These are phyloP conservation scores for Leccinum olivaceopallidum DNA, from an alignment of 768 basidiomycete species.

Conservation along the genomic window DNA sequence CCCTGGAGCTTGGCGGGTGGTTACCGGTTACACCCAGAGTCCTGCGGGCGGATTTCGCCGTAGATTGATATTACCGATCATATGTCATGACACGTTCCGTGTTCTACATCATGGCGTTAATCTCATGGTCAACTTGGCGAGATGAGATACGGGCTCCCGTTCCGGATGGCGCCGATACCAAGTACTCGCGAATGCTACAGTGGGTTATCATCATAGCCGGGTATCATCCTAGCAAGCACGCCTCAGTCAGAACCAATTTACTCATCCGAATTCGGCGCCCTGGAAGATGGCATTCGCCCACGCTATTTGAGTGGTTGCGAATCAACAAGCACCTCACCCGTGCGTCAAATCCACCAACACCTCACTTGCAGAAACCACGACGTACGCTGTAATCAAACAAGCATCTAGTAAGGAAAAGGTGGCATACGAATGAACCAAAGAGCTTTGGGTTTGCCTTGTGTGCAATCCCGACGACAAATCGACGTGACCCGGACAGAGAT, in stretches of 20 bases:
- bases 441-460: slow-evolving; percentile 50
- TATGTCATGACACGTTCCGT: background rate
- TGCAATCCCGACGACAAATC: slow-evolving; percentile 53
- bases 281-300: background rate
- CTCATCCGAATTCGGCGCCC: slow-evolving; percentile 1
- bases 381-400: slow-evolving; percentile 49
- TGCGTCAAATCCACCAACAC: background rate
- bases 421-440: slow-evolving; percentile 45
- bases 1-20: background rate
- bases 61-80: background rate
- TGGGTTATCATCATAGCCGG: background rate
- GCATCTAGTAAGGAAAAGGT: slow-evolving; percentile 52
- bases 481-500: slow-evolving; percentile 50
- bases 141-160: background rate
- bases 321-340: background rate
- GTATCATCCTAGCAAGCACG: background rate
- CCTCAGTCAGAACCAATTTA: background rate
- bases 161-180: background rate
- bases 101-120: background rate
- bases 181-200: background rate
- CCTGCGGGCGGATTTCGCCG: background rate
- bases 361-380: background rate
- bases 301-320: background rate
- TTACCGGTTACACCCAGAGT: background rate
- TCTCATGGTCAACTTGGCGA: background rate